A percentile compares a stretch with the other conserved stretches of the same genome.
These are phyloP conservation scores for Syzygium aqueum DNA, from an alignment of 345 rosid genomes.

Conservation along the genomic window DNA sequence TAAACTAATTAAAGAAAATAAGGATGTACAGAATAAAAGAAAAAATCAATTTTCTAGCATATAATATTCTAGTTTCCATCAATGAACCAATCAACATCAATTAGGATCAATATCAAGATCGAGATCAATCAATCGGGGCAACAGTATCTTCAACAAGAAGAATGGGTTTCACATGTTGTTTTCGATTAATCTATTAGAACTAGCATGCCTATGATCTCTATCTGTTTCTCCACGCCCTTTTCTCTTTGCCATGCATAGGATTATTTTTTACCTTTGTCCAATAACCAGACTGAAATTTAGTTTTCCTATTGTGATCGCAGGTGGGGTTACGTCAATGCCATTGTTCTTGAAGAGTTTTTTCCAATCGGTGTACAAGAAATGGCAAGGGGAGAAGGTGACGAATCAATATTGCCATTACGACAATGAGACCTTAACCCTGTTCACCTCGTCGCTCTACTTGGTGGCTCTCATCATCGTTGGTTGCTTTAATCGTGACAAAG, in stretches of 20 bases:
- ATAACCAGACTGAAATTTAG: not conserved
- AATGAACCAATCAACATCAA: not conserved
- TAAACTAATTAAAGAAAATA: no score
- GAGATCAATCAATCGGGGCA: not conserved
- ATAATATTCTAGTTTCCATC: not conserved
- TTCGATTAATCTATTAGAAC: no score
- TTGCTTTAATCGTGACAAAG: not conserved
- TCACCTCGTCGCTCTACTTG: conserved; percentile 3
- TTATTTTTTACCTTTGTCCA: no score
- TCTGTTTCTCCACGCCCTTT: no score
- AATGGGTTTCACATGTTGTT: no score
- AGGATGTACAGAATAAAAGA: not conserved
- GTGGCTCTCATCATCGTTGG: not conserved
- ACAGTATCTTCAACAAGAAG: no score
- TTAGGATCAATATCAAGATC: not conserved
- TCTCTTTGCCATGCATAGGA: no score
- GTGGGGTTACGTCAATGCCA: not conserved
- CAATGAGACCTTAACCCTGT: not conserved
- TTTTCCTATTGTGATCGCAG: not conserved
- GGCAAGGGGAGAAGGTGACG: not conserved
- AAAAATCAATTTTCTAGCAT: not conserved
- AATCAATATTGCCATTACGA: not conserved
- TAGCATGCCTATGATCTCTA: no score
- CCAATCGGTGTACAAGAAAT: not conserved
- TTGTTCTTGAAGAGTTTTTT: not conserved